Conservation (phyloP, 2,329 filamentous ascomycete genomes). For the Didymella exigua region DNA sequence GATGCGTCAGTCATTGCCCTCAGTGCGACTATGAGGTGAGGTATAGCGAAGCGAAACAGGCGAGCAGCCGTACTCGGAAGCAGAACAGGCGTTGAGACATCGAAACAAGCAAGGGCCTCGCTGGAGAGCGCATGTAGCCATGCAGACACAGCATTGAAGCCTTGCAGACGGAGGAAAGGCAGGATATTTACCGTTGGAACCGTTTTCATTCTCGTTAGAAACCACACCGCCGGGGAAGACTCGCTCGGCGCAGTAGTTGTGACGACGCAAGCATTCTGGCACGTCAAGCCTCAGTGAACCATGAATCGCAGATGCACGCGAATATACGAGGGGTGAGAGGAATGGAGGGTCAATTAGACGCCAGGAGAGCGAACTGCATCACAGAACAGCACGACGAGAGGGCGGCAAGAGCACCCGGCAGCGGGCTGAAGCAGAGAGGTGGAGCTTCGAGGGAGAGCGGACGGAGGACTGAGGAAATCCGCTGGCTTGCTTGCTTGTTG, state of each 20-base stretch:
- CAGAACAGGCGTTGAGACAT: slow-evolving; percentile 31
- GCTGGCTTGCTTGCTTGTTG: slow-evolving; percentile 34
- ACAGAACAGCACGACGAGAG: slow-evolving; percentile 28
- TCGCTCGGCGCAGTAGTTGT: slow-evolving; percentile 47
- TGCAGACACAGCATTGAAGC: slow-evolving; percentile 15
- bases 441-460: slow-evolving; percentile 39
- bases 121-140: slow-evolving; percentile 9
- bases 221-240: slow-evolving; percentile 44
- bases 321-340: slow-evolving; percentile 20
- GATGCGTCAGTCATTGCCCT: slow-evolving; percentile 46
- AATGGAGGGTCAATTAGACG: slow-evolving; percentile 32
- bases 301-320: slow-evolving; percentile 30
- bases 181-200: slow-evolving; percentile 51
- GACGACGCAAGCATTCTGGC: slow-evolving; percentile 51
- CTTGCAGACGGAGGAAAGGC: slow-evolving; percentile 24
- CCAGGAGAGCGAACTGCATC: slow-evolving; percentile 25
- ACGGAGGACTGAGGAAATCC: slow-evolving; percentile 41
- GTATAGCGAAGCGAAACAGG: slow-evolving; percentile 33
- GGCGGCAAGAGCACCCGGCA: slow-evolving; percentile 32
- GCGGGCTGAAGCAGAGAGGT: slow-evolving; percentile 36
- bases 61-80: slow-evolving; percentile 30
- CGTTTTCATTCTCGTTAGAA: slow-evolving; percentile 53
- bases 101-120: slow-evolving; percentile 40
- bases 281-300: slow-evolving; percentile 38
- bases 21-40: slow-evolving; percentile 32